Base-by-base conservation (phyloP, 176 grass and related monocot genomes). In the Carex kokanica region DNA sequence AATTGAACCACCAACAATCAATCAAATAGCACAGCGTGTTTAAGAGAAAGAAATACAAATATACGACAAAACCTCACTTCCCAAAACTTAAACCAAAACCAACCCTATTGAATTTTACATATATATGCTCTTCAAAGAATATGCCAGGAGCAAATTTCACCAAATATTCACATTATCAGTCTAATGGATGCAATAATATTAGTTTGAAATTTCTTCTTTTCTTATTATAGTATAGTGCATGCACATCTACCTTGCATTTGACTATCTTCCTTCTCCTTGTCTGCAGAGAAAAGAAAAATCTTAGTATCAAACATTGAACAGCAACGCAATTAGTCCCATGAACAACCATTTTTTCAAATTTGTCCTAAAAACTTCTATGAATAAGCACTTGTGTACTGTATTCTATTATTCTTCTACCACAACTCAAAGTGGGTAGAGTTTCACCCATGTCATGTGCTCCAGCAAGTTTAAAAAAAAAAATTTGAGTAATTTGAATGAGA, bases 61-160 rank as follows among this genome's bases (percentile, higher is more conserved):
- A 51, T 32, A 82, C 11, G 8, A 49, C 40, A 68, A 23, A 68
- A 82, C 16, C 60, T 67, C 60, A 65, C 80, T 49, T 51, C 41
- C 61, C 60, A 78, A 78, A 78, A 56, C 61, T 52, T 18, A 52
- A 67, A 51, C 40, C 23, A 51, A 82, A 68, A 82, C 80, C 34
- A 65, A 65, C 80, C 80, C 63, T 52, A 51, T 47, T 64, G 13
- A 82, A 12, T 82, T 67, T 82, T 66, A 63, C 40, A 82, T 82
- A 82, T 82, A 82, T 47, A 63, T 67, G 38, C 53, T 14, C 80
- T 65, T 82, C 23, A 82, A 82, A 65, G 80, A 82, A 82, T 53
- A 64, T 82, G 40, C 60, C 11, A 15, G 63, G 13, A 41, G 60
- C 40, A 53, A 82, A 32, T 47, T 29, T 67, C 41, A 64, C 54